Evolutionary conservation across 176 grass and related monocot genomes (phyloP).

Genomic region (Avena insularis): DNA sequence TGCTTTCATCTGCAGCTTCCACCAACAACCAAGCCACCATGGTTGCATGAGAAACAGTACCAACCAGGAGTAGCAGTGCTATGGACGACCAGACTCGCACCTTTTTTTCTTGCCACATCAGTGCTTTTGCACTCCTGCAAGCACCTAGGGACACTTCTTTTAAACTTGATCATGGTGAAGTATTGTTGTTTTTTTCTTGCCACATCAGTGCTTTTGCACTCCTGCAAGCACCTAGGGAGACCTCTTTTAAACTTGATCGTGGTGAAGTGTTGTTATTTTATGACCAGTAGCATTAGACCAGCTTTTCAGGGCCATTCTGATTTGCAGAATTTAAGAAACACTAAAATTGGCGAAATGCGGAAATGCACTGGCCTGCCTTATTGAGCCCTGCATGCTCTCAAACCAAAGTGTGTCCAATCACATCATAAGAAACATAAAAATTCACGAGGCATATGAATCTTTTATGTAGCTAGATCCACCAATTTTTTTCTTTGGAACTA

Average conservation of each 20-base stretch:
- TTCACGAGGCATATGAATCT: not conserved
- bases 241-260: not conserved
- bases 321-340: conserved; percentile 19
- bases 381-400: not conserved
- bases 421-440: not conserved
- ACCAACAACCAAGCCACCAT: not conserved
- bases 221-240: not conserved
- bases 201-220: not conserved
- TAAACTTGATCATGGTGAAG: not conserved
- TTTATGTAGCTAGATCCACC: not conserved
- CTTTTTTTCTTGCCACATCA: not conserved
- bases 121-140: not conserved
- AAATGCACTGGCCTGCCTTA: not conserved
- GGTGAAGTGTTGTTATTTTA: not conserved
- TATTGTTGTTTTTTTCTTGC: not conserved
- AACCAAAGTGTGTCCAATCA: not conserved
- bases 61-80: not conserved
- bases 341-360: not conserved
- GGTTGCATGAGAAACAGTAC: not conserved
- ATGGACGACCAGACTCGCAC: not conserved
- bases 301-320: conserved; percentile 1
- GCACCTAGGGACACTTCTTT: conserved; percentile 4
- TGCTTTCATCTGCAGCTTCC: conserved; percentile 11
- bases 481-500: not conserved
- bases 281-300: conserved; percentile 26